phyloP scores from a whole-genome alignment of 495 filamentous ascomycete species.

The Monascus purpureus region DNA sequence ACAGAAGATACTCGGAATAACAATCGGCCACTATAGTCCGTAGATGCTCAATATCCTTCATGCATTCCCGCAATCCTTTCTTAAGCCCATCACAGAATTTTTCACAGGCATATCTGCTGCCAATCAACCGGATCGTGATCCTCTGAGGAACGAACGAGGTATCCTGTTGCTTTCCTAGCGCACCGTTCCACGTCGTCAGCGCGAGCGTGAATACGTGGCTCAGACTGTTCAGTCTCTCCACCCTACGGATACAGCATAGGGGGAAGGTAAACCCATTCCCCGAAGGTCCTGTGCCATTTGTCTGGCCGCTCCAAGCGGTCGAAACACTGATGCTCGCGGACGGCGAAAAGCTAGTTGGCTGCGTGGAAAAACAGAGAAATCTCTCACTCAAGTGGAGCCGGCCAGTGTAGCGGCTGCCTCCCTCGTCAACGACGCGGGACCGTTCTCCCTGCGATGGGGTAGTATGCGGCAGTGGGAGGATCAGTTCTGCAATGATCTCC shows the following conservation, averaged over 20 bases:
- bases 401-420: constrained; percentile 79
- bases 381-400: constrained; percentile 86
- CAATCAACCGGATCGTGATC: constrained; percentile 79
- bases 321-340: constrained; percentile 62
- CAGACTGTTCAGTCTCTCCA: constrained; percentile 83
- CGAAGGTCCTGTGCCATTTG: constrained; percentile 79
- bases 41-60: constrained; percentile 74
- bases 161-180: constrained; percentile 37
- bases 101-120: constrained; percentile 78
- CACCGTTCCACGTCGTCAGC: constrained; percentile 91
- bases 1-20: constrained; percentile 85
- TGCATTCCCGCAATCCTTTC: constrained; percentile 66
- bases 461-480: constrained; percentile 50
- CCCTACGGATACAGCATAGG: constrained; percentile 75
- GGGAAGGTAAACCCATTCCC: constrained; percentile 97
- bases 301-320: constrained; percentile 71
- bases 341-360: constrained; percentile 71
- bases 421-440: constrained; percentile 39
- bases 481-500: constrained; percentile 91
- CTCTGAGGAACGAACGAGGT: constrained; percentile 52
- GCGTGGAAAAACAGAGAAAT: constrained; percentile 92
- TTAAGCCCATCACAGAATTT: constrained; percentile 93
- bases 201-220: constrained; percentile 84
- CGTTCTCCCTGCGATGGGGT: constrained; percentile 43
- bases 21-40: constrained; percentile 64